Percentiles rank a stretch among this genome's conserved stretches.
These are phyloP conservation scores for Pneumocystis sp. DNA, from an alignment of 1,139 yeast species.

Conservation along the genomic window DNA sequence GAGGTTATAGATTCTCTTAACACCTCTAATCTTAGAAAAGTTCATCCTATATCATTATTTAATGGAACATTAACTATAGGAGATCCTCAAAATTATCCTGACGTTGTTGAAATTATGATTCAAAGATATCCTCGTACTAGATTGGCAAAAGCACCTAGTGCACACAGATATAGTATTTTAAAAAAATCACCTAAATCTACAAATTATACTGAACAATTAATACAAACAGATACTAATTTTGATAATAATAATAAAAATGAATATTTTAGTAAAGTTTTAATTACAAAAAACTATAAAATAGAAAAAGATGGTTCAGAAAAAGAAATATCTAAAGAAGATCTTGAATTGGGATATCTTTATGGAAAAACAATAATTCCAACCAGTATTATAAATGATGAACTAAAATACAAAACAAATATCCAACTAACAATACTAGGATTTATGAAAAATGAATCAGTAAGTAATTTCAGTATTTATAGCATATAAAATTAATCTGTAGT, in stretches of 20 bases:
- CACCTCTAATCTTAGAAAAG: constrained; percentile 11
- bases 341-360: constrained; percentile 46
- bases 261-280: not conserved
- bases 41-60: constrained; percentile 17
- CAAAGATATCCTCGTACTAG: constrained; percentile 21
- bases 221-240: constrained; percentile 11
- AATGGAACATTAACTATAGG: constrained; percentile 17
- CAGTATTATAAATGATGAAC: constrained; percentile 32
- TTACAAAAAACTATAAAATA: constrained; percentile 27
- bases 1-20: constrained; percentile 10
- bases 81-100: constrained; percentile 14
- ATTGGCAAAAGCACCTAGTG: constrained; percentile 4
- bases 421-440: constrained; percentile 57
- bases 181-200: constrained; percentile 13
- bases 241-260: constrained; percentile 17
- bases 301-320: constrained; percentile 23
- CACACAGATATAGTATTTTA: constrained; percentile 19
- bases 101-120: constrained; percentile 17
- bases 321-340: constrained; percentile 23
- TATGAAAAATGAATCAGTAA: constrained; percentile 24
- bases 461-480: not conserved
- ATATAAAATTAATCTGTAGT: constrained; percentile 5
- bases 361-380: constrained; percentile 48
- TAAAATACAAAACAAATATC: constrained; percentile 32
- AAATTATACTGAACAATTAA: not conserved